Evolutionary conservation across 805 yeast species (phyloP).

Genomic region (Cyberlindnera maclurae): DNA sequence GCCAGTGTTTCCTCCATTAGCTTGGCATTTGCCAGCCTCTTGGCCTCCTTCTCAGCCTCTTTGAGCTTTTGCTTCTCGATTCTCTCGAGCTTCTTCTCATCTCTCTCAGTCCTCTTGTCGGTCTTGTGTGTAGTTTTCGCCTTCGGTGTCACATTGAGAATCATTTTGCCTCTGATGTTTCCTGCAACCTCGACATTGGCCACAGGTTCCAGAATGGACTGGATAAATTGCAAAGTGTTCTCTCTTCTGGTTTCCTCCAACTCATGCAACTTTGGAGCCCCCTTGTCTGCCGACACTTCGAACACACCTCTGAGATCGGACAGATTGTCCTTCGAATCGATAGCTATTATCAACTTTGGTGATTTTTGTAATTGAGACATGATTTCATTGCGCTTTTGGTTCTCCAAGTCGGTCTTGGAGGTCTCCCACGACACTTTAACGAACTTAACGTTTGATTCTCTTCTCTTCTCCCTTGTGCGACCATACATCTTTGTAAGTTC

Average conservation of each 20-base stretch:
- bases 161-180: conserved; percentile 18
- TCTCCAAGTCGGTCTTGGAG: conserved; percentile 41
- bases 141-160: conserved; percentile 23
- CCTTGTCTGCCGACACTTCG: conserved; percentile 14
- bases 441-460: conserved; percentile 34
- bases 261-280: conserved; percentile 17
- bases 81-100: conserved; percentile 18
- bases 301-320: conserved; percentile 11
- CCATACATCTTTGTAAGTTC: conserved; percentile 19
- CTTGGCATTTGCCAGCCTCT: conserved; percentile 13
- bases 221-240: conserved; percentile 25
- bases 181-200: conserved; percentile 26
- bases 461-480: conserved; percentile 21
- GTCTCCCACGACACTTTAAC: conserved; percentile 52
- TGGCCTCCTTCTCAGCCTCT: conserved; percentile 19
- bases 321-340: conserved; percentile 32
- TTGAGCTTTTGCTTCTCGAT: conserved; percentile 18
- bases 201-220: conserved; percentile 21
- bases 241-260: conserved; percentile 30
- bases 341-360: conserved; percentile 27
- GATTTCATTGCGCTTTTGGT: conserved; percentile 49
- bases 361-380: conserved; percentile 37
- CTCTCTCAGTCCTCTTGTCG: conserved; percentile 9
- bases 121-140: conserved; percentile 17
- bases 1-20: conserved; percentile 9